Percentiles rank a stretch among this genome's conserved stretches.
These are phyloP conservation scores for Lyophyllum decastes DNA, from an alignment of 768 basidiomycete species.

Conservation along the genomic window DNA sequence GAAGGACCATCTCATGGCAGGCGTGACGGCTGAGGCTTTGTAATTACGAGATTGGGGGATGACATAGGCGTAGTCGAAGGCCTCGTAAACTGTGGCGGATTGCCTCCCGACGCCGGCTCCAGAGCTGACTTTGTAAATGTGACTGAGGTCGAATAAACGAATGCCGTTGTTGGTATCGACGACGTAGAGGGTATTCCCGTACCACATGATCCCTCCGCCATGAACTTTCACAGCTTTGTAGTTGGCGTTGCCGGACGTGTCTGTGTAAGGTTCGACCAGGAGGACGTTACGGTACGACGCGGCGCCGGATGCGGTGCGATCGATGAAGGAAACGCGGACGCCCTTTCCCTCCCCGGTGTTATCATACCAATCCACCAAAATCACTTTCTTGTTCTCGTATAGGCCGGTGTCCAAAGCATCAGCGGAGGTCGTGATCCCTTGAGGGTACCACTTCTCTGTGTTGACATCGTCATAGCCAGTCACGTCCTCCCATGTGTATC, in stretches of 20 bases:
- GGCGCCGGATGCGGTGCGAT: constrained; percentile 6
- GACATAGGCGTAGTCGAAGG: constrained; percentile 13
- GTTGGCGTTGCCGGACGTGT: constrained; percentile 7
- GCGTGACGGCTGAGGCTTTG: constrained; percentile 8
- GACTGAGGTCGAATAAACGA: constrained; percentile 12
- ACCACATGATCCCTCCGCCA: constrained; percentile 15
- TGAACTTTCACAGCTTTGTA: constrained; percentile 13
- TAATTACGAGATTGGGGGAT: constrained; percentile 10
- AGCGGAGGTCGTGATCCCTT: constrained; percentile 16
- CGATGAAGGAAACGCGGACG: constrained; percentile 16
- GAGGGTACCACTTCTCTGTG: constrained; percentile 15
- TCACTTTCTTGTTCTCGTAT: constrained; percentile 15
- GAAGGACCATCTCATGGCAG: constrained; percentile 15
- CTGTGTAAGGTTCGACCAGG: constrained; percentile 13
- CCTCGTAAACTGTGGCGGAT: constrained; percentile 11
- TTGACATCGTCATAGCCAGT: constrained; percentile 14
- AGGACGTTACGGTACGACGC: constrained; percentile 12
- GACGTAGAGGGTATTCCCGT: constrained; percentile 12
- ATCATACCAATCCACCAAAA: constrained; percentile 15
- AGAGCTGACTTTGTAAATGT: constrained; percentile 13
- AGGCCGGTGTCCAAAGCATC: constrained; percentile 13
- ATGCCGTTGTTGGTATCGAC: constrained; percentile 17
- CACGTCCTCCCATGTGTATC: constrained; percentile 15
- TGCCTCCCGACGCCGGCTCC: constrained; percentile 12
- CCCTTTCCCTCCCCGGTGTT: constrained; percentile 6